Percentiles rank a stretch among this genome's conserved stretches.
These are phyloP conservation scores for Nematodospora anomalae DNA, from an alignment of 1,139 yeast species.

Conservation along the genomic window DNA sequence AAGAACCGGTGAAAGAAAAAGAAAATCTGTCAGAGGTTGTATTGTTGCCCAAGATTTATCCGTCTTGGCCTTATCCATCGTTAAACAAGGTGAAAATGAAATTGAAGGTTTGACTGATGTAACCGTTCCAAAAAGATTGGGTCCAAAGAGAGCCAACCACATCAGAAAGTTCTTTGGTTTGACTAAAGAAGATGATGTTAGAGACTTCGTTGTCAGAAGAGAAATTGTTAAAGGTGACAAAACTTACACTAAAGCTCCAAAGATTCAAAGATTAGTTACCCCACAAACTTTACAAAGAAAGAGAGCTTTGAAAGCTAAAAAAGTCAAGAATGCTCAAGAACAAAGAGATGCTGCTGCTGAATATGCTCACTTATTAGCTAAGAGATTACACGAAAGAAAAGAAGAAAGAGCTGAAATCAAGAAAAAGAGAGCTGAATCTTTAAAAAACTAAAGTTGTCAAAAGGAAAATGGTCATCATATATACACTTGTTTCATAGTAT, in stretches of 20 bases:
- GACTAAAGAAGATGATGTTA: conserved; percentile 94
- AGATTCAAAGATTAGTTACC: conserved; percentile 98
- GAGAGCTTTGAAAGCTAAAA: conserved; percentile 93
- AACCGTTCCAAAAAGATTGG: conserved; percentile 97
- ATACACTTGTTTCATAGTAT: conserved; percentile 11
- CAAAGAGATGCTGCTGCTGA: conserved; percentile 99
- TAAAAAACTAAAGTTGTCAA: conserved; percentile 13
- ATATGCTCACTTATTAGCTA: conserved; percentile 97
- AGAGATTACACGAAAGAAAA: conserved; percentile 57
- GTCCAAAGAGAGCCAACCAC: conserved; percentile 99
- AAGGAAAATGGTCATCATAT: conserved; percentile 8
- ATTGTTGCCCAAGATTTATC: conserved; percentile 97
- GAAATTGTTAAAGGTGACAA: conserved; percentile 97
- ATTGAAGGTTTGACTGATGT: conserved; percentile 94
- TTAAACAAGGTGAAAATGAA: conserved; percentile 96
- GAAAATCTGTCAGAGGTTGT: conserved; percentile 99
- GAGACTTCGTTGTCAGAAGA: conserved; percentile 97
- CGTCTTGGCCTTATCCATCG: conserved; percentile 88
- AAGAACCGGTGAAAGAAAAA: conserved; percentile 99
- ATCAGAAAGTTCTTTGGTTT: conserved; percentile 99
- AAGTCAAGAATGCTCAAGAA: conserved; percentile 96
- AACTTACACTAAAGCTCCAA: conserved; percentile 99
- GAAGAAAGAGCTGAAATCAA: not conserved
- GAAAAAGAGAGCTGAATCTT: conserved; percentile 98
- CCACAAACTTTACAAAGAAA: conserved; percentile 99